phyloP scores from a whole-genome alignment of 371 early-diverging fungal genomes.

The Saksenaea vasiformis region DNA sequence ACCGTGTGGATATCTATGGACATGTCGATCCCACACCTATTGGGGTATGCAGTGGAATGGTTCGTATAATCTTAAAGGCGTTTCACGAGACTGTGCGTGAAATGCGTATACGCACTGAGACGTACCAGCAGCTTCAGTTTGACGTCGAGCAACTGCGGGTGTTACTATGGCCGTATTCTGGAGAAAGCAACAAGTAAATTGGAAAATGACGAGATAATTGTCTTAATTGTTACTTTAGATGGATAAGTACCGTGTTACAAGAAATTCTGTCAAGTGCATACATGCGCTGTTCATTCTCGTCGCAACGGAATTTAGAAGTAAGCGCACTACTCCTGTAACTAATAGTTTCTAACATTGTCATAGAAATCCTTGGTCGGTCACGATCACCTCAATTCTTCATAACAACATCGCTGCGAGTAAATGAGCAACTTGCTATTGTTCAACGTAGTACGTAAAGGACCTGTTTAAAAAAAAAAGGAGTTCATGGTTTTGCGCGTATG shows the following conservation, averaged over 20 bases:
- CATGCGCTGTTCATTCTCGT: constrained; percentile 17
- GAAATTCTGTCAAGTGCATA: constrained; percentile 62
- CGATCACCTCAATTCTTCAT: too few species aligned
- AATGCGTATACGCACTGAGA: constrained; percentile 40
- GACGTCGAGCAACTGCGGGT: constrained; percentile 61
- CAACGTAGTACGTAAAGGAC: too few species aligned
- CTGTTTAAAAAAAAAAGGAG: too few species aligned
- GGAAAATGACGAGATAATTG: constrained; percentile 8
- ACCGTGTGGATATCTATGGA: constrained; percentile 64
- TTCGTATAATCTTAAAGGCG: constrained; percentile 63
- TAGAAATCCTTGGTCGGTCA: neutral
- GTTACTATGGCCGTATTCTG: constrained; percentile 42
- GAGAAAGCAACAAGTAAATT: constrained; percentile 44
- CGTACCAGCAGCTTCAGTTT: constrained; percentile 62
- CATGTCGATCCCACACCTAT: constrained; percentile 56
- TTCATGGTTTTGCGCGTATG: too few species aligned
- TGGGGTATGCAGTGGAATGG: constrained; percentile 53
- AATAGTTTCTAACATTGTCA: neutral
- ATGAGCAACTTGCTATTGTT: neutral
- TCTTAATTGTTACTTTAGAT: constrained; percentile 11
- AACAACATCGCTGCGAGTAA: neutral
- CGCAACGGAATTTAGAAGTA: constrained; percentile 9
- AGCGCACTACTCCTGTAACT: neutral
- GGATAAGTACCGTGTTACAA: constrained; percentile 57
- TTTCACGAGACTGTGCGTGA: constrained; percentile 58